Base-by-base conservation (phyloP, 2,329 filamentous ascomycete species). In the Penicillium occitanis region DNA sequence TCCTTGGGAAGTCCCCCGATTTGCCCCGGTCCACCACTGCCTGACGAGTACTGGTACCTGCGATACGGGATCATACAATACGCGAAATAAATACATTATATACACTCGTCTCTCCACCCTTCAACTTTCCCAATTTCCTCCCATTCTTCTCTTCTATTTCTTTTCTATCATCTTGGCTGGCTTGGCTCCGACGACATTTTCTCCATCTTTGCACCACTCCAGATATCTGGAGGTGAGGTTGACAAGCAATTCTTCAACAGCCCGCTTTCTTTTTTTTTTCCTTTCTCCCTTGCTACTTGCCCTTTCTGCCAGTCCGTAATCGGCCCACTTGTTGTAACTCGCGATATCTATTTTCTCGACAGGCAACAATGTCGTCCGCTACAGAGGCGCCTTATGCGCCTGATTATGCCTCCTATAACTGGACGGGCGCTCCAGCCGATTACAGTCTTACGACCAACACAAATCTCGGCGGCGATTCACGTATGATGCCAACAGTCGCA, bases 391-490 rank as follows among this genome's bases (percentile, higher is more conserved):
- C 73, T 17, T 80, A 74, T 68, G 68, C 71, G 63, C 80, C 80
- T 25, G 74, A 80, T 58, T 83, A 82, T 73, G 80, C 81, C 25
- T 82, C 81, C 25, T 83, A 82, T 75, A 81, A 82, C 74, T 83
- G 80, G 80, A 78, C 78, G 11, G 80, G 81, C 46, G 77, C 79
- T 57, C 81, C 81, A 22, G 70, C 80, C 35, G 75, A 83, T 70
- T 82, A 77, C 66, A 70, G 72, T 10, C 70, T 78, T 7, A 65
- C 79, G 11, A 86, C 86, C 59, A 81, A 91, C 74, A 69, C 80
- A 44, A 83, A 85, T 68, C 83, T 86, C 66, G 92, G 92, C 72
- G 92, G 92, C 76, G 86, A 96, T 82, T 91, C 91, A 71, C 85
- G 91, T 94, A 86, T 76, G 91, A 86, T 14, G 5, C n/a, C 10